Conservation (phyloP, 306 rosid species). For the Sindora glabra region DNA sequence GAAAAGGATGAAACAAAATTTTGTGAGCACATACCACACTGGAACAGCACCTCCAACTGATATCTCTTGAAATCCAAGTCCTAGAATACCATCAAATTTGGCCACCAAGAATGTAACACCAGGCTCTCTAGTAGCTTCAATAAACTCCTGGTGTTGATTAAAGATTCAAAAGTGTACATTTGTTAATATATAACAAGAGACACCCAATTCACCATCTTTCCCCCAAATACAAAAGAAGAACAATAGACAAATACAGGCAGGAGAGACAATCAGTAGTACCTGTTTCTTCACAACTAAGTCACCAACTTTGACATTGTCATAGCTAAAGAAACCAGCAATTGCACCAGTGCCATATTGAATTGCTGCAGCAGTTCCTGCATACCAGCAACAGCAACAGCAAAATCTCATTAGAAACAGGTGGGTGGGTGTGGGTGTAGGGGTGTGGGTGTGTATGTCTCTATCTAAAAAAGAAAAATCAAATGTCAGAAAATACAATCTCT, state of each 20-base stretch:
- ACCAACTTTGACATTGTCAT: slow-evolving; percentile 66
- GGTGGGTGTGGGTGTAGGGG: too few species aligned
- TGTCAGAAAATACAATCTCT: too few species aligned
- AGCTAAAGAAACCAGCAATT: slow-evolving; percentile 83
- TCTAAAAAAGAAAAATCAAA: too few species aligned
- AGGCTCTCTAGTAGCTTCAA: slow-evolving; percentile 78
- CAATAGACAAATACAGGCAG: not conserved
- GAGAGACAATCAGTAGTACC: slow-evolving; percentile 30
- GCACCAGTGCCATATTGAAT: slow-evolving; percentile 85
- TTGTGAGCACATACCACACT: slow-evolving; percentile 51
- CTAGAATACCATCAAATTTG: slow-evolving; percentile 84
- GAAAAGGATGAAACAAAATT: too few species aligned
- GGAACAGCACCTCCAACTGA: slow-evolving; percentile 73
- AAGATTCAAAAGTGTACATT: not conserved
- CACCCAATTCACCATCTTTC: too few species aligned
- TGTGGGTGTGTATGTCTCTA: too few species aligned
- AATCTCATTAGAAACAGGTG: too few species aligned
- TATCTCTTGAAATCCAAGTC: slow-evolving; percentile 96
- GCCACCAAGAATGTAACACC: slow-evolving; percentile 59
- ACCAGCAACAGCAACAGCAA: too few species aligned
- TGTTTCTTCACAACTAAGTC: slow-evolving; percentile 50
- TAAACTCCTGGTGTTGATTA: slow-evolving; percentile 59
- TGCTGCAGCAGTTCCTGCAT: slow-evolving; percentile 74
- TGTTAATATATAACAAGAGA: not conserved
- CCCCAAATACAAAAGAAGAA: too few species aligned